Evolutionary conservation across 1,284 basidiomycete genomes (phyloP).

Genomic region (Mycosarcoma mackinlayi): DNA sequence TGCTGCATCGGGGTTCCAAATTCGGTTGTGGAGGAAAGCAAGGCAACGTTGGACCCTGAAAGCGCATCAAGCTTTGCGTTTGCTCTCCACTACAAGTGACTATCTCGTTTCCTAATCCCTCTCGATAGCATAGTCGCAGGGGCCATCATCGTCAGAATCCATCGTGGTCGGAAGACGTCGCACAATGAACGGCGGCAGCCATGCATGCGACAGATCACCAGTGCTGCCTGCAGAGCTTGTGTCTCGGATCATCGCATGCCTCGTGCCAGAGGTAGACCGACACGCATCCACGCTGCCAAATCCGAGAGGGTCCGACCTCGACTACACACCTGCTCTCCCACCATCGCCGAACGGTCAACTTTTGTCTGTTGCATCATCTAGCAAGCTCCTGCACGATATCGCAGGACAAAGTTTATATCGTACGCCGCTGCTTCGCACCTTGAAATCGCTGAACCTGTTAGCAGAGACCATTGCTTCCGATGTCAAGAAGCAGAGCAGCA

Average conservation of each 20-base stretch:
- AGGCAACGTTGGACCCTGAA: slow-evolving; percentile 10
- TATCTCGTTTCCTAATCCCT: too few relatives aligned
- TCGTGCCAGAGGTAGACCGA: slow-evolving; percentile 18
- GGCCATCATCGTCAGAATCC: too few relatives aligned
- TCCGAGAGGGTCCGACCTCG: slow-evolving; percentile 11
- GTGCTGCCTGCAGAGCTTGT: slow-evolving; percentile 35
- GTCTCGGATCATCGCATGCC: slow-evolving; percentile 21
- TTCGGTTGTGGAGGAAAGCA: slow-evolving; percentile 7
- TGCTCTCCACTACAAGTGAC: not conserved
- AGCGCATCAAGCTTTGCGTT: not conserved
- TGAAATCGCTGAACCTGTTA: slow-evolving; percentile 24
- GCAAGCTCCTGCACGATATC: slow-evolving; percentile 17
- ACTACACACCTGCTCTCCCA: slow-evolving; percentile 15
- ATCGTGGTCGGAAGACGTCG: not conserved
- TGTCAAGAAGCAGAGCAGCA: slow-evolving; percentile 6
- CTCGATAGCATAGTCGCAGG: too few relatives aligned
- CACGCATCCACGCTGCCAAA: slow-evolving; percentile 32
- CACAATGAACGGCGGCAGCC: not conserved
- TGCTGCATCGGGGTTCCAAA: slow-evolving; percentile 1
- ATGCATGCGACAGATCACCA: slow-evolving; percentile 5
- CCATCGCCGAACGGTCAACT: slow-evolving; percentile 15
- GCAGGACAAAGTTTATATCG: slow-evolving; percentile 12
- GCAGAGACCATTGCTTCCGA: slow-evolving; percentile 22
- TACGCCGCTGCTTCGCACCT: slow-evolving; percentile 19
- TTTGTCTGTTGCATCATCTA: slow-evolving; percentile 13